phyloP scores from a whole-genome alignment of 108 stramenopile genomes.

The Cyclostephanos invisitatus region DNA sequence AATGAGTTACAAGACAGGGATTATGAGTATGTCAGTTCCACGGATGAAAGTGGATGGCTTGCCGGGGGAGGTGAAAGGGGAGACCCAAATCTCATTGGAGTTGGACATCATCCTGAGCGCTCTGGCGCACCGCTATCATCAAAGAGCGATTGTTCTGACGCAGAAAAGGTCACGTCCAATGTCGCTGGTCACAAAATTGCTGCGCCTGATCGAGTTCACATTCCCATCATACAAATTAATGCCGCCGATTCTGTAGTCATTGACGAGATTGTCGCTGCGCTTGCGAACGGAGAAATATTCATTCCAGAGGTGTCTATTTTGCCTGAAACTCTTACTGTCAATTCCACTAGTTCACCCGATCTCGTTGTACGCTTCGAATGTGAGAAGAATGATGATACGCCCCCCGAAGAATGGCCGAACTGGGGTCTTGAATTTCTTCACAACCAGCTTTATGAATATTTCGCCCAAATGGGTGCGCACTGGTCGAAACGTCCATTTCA shows the following conservation, averaged over 20 bases:
- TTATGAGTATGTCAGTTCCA: slow-evolving; percentile 88
- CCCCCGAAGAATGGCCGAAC: slow-evolving; percentile 89
- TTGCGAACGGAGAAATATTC: slow-evolving; percentile 85
- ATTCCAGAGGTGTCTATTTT: slow-evolving; percentile 87
- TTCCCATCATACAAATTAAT: slow-evolving; percentile 88
- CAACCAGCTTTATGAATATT: slow-evolving; percentile 89
- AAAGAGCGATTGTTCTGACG: slow-evolving; percentile 23
- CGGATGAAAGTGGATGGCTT: slow-evolving; percentile 78
- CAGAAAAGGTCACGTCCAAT: not conserved
- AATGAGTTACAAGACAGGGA: slow-evolving; percentile 90
- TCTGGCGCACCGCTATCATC: slow-evolving; percentile 12
- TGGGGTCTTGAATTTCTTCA: slow-evolving; percentile 92
- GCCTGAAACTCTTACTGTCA: slow-evolving; percentile 81
- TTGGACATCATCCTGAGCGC: slow-evolving; percentile 3
- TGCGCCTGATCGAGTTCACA: slow-evolving; percentile 81
- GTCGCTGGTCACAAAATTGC: slow-evolving; percentile 59
- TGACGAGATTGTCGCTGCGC: slow-evolving; percentile 67
- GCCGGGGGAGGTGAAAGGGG: slow-evolving; percentile 87
- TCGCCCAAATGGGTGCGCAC: slow-evolving; percentile 61
- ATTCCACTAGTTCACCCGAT: slow-evolving; percentile 77
- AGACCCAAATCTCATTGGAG: slow-evolving; percentile 12
- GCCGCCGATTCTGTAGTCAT: slow-evolving; percentile 56
- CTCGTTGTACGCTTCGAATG: slow-evolving; percentile 83
- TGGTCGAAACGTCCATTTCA: slow-evolving; percentile 87
- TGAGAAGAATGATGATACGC: slow-evolving; percentile 84